phyloP scores from a whole-genome alignment of 805 yeast genomes.

The Yarrowia deformans region DNA sequence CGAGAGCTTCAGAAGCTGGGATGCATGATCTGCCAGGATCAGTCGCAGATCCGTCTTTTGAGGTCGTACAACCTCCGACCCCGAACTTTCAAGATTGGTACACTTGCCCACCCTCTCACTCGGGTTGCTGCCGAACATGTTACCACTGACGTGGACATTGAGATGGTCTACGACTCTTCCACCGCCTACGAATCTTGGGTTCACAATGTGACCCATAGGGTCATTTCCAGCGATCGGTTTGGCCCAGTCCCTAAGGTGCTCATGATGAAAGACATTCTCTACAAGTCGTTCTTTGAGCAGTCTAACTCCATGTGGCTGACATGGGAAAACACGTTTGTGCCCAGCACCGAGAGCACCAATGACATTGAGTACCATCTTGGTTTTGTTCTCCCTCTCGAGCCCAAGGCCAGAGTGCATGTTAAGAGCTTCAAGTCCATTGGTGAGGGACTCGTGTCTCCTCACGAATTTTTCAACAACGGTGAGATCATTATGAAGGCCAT shows the following conservation, averaged over 20 bases:
- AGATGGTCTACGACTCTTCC: conserved; percentile 28
- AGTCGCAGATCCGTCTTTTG: conserved; percentile 20
- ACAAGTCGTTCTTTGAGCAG: conserved; percentile 34
- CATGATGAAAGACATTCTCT: conserved; percentile 33
- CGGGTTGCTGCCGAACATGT: conserved; percentile 29
- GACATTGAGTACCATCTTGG: conserved; percentile 36
- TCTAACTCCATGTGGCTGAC: conserved; percentile 35
- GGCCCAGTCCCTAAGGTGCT: conserved; percentile 26
- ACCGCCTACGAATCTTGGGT: conserved; percentile 34
- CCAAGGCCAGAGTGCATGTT: neutral
- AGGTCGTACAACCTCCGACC: conserved; percentile 36
- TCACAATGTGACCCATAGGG: conserved; percentile 25
- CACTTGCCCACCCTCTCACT: conserved; percentile 32
- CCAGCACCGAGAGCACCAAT: neutral
- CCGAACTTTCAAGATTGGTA: conserved; percentile 33
- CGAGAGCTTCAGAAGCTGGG: conserved; percentile 23
- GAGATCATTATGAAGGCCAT: conserved; percentile 22
- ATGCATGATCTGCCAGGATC: conserved; percentile 25
- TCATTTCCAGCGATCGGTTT: conserved; percentile 18
- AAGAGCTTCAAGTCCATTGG: conserved; percentile 33
- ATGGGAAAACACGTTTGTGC: conserved; percentile 19
- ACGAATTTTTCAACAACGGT: conserved; percentile 20
- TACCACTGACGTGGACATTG: conserved; percentile 7
- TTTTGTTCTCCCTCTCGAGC: conserved; percentile 19
- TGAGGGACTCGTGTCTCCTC: conserved; percentile 22